phyloP scores from a whole-genome alignment of 495 filamentous ascomycete species.

The Amniculicola lignicola region DNA sequence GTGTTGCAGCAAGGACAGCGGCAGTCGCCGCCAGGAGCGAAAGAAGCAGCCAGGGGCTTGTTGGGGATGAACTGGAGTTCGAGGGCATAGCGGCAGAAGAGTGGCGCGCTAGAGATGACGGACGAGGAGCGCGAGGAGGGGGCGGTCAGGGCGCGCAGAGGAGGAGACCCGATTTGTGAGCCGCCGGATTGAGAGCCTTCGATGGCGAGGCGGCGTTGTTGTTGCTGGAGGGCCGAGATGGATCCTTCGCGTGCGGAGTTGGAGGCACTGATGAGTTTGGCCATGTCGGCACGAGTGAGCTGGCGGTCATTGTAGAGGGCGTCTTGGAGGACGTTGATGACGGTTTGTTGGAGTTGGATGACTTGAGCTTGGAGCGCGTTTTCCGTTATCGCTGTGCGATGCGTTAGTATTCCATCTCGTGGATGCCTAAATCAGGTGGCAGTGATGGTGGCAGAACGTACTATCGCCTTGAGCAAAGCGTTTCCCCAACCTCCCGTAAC shows the following conservation, averaged over 20 bases:
- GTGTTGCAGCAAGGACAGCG: conserved; percentile 32
- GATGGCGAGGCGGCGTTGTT: conserved; percentile 28
- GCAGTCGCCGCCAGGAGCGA: conserved; percentile 31
- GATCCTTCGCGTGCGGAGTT: conserved; percentile 37
- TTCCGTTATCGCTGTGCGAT: conserved; percentile 31
- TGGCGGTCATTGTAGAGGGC: conserved; percentile 35
- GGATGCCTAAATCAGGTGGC: too few species aligned
- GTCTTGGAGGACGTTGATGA: conserved; percentile 40
- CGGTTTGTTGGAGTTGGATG: conserved; percentile 40
- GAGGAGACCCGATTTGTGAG: background rate
- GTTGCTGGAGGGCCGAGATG: conserved; percentile 31
- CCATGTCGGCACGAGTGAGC: conserved; percentile 33
- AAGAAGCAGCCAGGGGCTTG: conserved; percentile 29
- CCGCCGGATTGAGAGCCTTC: conserved; percentile 1
- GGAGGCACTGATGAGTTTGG: conserved; percentile 33
- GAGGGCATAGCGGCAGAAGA: conserved; percentile 38
- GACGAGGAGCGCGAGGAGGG: conserved; percentile 14
- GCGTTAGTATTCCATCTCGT: conserved; percentile 4
- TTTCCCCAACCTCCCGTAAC: conserved; percentile 32
- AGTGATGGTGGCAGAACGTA: conserved; percentile 10
- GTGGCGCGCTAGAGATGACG: conserved; percentile 12
- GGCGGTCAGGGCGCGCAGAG: conserved; percentile 10
- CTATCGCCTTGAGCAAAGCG: conserved; percentile 36
- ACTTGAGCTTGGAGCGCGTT: conserved; percentile 41
- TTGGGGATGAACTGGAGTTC: conserved; percentile 32